phyloP scores from a whole-genome alignment of 2,329 filamentous ascomycete species.

The Didymosphaeria variabile region DNA sequence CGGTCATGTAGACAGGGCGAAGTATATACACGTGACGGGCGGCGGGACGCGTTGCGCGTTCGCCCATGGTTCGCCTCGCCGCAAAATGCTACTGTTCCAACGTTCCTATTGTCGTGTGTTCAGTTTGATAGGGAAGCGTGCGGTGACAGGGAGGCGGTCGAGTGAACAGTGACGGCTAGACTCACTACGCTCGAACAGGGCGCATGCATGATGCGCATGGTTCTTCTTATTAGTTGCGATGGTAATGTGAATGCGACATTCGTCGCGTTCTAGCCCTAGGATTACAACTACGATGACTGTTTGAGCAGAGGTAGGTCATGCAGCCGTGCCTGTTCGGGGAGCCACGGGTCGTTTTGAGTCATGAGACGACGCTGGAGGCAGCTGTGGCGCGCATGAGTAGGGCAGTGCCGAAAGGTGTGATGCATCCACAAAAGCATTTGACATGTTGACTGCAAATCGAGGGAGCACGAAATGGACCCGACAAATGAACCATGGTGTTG shows the following conservation, averaged over 20 bases:
- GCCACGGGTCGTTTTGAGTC: slow-evolving; percentile 8
- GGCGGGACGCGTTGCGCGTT: background rate
- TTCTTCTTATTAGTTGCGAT: background rate
- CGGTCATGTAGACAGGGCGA: background rate
- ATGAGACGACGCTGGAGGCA: slow-evolving; percentile 1
- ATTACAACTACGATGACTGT: background rate
- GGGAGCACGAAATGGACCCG: background rate
- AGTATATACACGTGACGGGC: background rate
- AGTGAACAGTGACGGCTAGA: background rate
- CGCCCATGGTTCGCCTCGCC: background rate
- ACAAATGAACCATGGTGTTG: background rate
- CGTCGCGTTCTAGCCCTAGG: no score
- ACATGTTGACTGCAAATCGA: background rate
- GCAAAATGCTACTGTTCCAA: background rate
- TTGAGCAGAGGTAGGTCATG: background rate
- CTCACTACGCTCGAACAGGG: background rate
- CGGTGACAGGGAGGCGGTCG: background rate
- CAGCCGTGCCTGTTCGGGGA: background rate
- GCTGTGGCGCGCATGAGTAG: background rate
- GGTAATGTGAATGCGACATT: background rate
- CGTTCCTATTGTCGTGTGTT: background rate
- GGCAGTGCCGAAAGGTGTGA: background rate
- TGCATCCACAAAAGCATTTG: no score
- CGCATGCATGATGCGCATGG: background rate
- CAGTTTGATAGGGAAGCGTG: no score